phyloP scores from a whole-genome alignment of 371 early-diverging fungal species.

The Syncephalis plumigaleata region DNA sequence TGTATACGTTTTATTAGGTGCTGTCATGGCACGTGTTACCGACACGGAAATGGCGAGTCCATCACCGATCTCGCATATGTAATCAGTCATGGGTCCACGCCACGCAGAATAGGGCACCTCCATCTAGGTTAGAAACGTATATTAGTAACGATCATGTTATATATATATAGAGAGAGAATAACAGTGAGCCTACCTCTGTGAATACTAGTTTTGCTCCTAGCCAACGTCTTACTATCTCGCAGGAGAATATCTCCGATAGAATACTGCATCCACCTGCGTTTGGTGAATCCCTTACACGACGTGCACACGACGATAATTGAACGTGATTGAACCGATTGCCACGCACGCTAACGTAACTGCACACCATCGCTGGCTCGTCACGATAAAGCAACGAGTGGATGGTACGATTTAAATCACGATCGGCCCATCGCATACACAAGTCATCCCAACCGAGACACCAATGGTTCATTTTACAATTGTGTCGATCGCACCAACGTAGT shows the following conservation, averaged over 20 bases:
- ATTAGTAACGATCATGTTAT: not conserved
- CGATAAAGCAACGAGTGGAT: too few species aligned
- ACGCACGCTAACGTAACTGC: not conserved
- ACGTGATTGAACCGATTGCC: conserved; percentile 9
- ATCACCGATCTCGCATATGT: conserved; percentile 11
- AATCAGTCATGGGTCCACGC: conserved; percentile 32
- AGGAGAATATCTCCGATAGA: conserved; percentile 29
- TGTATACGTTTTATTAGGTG: conserved; percentile 18
- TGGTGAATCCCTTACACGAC: conserved; percentile 16
- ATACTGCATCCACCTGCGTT: conserved; percentile 33
- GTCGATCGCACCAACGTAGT: too few species aligned
- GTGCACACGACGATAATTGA: conserved; percentile 11
- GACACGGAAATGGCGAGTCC: conserved; percentile 21
- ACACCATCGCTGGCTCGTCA: too few species aligned
- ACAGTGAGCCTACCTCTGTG: conserved; percentile 16
- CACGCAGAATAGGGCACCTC: conserved; percentile 21
- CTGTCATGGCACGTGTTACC: conserved; percentile 26
- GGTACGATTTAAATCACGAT: too few species aligned
- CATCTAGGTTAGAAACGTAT: conserved; percentile 8
- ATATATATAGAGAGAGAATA: not conserved
- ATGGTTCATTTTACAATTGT: too few species aligned
- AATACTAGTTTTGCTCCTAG: conserved; percentile 20
- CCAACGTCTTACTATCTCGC: conserved; percentile 25
- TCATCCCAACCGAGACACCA: too few species aligned
- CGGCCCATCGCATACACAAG: too few species aligned